These are phyloP conservation scores for Populus pruinosa DNA, from an alignment of 345 rosid species.

Conservation along the genomic window DNA sequence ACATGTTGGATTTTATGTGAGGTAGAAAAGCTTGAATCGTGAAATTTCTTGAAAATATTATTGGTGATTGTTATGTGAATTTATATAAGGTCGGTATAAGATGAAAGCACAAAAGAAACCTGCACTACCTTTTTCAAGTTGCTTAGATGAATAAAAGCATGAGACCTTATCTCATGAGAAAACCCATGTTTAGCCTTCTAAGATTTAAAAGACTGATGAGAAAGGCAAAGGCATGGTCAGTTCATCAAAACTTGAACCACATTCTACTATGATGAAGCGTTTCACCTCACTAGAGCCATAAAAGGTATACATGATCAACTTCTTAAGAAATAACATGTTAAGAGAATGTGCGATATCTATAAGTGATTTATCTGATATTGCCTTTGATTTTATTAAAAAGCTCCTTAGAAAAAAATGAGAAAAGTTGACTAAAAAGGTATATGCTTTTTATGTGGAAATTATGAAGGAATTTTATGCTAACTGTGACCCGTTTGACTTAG, in stretches of 20 bases:
- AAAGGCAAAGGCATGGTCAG: not conserved
- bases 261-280: not conserved
- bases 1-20: not conserved
- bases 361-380: too few species aligned
- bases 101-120: not conserved
- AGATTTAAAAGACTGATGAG: too few species aligned
- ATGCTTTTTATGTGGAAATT: not conserved
- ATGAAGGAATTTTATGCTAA: not conserved
- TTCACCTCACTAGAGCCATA: not conserved
- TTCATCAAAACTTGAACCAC: not conserved
- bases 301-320: too few species aligned
- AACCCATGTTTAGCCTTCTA: not conserved
- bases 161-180: not conserved
- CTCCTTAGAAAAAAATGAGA: too few species aligned
- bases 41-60: too few species aligned
- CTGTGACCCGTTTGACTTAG: not conserved
- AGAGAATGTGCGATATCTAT: not conserved
- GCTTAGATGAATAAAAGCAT: not conserved
- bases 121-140: not conserved
- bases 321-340: too few species aligned
- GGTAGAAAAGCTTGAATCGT: not conserved
- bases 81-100: not conserved
- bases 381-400: too few species aligned
- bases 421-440: accelerated
- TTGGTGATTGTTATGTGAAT: not conserved